These are phyloP conservation scores for Alternaria conjuncta DNA, from an alignment of 2,329 filamentous ascomycete species.

Conservation along the genomic window DNA sequence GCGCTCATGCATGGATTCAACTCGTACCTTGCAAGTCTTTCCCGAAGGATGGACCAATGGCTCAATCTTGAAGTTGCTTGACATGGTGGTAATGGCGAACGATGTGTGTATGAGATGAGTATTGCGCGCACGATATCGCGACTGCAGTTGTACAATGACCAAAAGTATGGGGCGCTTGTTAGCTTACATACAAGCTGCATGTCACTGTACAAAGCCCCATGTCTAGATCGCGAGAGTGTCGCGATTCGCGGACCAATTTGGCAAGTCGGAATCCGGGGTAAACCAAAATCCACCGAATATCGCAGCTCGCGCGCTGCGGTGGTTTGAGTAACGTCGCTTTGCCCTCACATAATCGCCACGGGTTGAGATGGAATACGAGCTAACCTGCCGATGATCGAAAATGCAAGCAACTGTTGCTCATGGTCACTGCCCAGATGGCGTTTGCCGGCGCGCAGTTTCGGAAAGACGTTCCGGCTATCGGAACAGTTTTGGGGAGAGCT, in stretches of 20 bases:
- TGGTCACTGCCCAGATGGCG: not conserved
- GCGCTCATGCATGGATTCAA: not conserved
- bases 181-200: not conserved
- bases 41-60: slow-evolving; percentile 4
- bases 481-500: not conserved
- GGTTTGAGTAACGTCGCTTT: not conserved
- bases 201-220: not conserved
- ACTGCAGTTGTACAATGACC: not conserved
- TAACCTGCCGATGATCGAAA: not conserved
- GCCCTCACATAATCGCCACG: not conserved
- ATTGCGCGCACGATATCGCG: not conserved
- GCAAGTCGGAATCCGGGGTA: not conserved
- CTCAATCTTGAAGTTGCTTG: slow-evolving; percentile 7
- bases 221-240: not conserved
- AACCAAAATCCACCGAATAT: slow-evolving; percentile 3
- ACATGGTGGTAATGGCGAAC: not conserved
- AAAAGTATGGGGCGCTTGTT: not conserved
- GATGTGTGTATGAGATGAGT: not conserved
- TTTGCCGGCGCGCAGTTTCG: not conserved
- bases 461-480: too few relatives aligned
- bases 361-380: not conserved
- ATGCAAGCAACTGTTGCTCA: not conserved
- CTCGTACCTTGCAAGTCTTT: slow-evolving; percentile 3
- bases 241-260: not conserved
- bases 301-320: not conserved